Evolutionary conservation across 2,329 filamentous ascomycete species (phyloP), one percentile per base, ranked within the genome.

Genomic region (Colletotrichum sp.): DNA sequence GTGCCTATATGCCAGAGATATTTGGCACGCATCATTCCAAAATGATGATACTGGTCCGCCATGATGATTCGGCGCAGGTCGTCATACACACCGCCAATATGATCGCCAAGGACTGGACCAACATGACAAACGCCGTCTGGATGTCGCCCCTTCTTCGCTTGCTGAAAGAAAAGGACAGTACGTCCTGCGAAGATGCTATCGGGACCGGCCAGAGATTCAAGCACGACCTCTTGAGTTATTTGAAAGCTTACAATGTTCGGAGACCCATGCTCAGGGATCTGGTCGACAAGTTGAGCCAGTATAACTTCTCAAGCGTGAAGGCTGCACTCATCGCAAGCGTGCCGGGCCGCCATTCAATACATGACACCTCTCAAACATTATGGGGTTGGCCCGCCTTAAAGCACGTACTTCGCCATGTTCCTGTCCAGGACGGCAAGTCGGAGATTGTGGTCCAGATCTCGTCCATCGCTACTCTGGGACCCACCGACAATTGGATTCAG

Each of bases 41-140:
- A 84, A 97, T 98, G 94, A 91, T 98, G 84, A 87, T 98, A n/a
- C 84, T 98, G 6, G 88, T 98, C 77, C 90, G 94, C 7, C 92
- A 94, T 82, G 95, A 98, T 81, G 92, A 94, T 77, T 91, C 89
- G 0, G 94, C 93, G 1, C 94, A 98, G 84, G 87, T 98, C 8
- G 85, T 98, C 72, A 96, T 98, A 34, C 95, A 98, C 80, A 98
- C 96, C 0, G 95, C 96, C 21, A 98, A 98, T 80, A 95, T 98
- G 93, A 96, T 98, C n/a, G 81, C 89, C 6, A 92, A 93, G 71
- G 96, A 98, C 83, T 98, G 96, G 96, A 90, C 88, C 2, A 97
- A 97, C 79, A 95, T 98, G 94, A 94, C 93, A 1, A 95, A 98
- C 82, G 95, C 92, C 2, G 90, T 95, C 7, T 98, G 96, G 96